Evolutionary conservation across 2,329 filamentous ascomycete genomes (phyloP).

Genomic region (Conoideocrella luteorostrata): DNA sequence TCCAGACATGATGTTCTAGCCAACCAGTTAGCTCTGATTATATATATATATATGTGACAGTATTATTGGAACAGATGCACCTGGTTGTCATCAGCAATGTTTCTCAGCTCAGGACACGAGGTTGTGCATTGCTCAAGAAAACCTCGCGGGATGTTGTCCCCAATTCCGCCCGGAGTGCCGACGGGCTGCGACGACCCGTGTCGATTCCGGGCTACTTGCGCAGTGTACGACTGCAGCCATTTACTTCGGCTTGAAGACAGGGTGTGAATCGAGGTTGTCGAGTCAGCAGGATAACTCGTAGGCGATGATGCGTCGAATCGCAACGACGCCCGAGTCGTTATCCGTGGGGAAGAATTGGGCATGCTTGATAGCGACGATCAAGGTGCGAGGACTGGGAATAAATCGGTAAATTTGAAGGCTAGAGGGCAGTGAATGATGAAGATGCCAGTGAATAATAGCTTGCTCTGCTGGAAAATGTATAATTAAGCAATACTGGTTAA

Average conservation of each 20-base stretch:
- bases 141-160: background rate
- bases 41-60: background rate
- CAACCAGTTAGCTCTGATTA: background rate
- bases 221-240: background rate
- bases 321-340: background rate
- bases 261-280: background rate
- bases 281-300: background rate
- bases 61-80: background rate
- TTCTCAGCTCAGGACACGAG: slow-evolving; percentile 10
- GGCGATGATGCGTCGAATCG: background rate
- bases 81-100: slow-evolving; percentile 1
- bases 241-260: background rate
- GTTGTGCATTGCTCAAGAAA: slow-evolving; percentile 1
- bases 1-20: background rate
- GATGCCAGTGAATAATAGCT: too few species aligned
- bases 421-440: too few species aligned
- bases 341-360: background rate
- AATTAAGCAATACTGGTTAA: too few species aligned
- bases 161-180: background rate
- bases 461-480: too few species aligned
- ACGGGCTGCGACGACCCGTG: background rate
- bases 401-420: too few species aligned
- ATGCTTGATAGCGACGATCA: too few species aligned
- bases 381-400: too few species aligned
- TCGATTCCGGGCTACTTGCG: background rate